Evolutionary conservation across 2,329 filamentous ascomycete genomes (phyloP).

Genomic region (Cadophora malorum): DNA sequence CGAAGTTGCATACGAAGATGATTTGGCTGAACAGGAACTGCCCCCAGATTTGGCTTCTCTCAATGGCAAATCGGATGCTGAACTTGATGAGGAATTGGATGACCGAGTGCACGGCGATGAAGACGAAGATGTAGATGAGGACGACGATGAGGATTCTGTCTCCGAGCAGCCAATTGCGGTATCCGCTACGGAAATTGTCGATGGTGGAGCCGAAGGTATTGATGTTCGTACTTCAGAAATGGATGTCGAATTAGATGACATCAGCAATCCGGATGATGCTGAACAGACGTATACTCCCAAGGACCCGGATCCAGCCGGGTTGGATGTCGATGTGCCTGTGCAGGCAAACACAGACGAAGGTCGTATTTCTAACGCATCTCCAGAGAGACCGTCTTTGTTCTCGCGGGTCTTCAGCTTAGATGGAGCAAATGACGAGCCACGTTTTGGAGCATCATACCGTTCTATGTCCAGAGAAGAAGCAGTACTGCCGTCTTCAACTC

Average conservation of each 20-base stretch:
- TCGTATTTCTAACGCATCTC: no score
- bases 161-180: not conserved
- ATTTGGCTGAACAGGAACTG: slow-evolving; percentile 10
- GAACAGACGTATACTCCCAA: not conserved
- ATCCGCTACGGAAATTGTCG: not conserved
- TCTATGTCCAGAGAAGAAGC: slow-evolving; percentile 22
- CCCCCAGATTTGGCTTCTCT: not conserved
- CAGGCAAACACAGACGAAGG: not conserved
- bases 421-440: slow-evolving; percentile 36
- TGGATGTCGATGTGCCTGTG: slow-evolving; percentile 4
- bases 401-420: slow-evolving; percentile 31
- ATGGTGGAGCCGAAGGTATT: no score
- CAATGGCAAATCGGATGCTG: slow-evolving; percentile 1
- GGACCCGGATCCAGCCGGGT: not conserved
- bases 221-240: not conserved
- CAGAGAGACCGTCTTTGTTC: slow-evolving; percentile 20
- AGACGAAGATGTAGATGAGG: not conserved
- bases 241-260: not conserved
- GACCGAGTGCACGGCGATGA: not conserved
- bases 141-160: not conserved
- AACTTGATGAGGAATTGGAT: not conserved
- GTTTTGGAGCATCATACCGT: slow-evolving; percentile 20
- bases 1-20: slow-evolving; percentile 1
- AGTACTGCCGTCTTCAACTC: slow-evolving; percentile 5
- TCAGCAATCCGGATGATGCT: not conserved